Percentiles rank a stretch among this genome's conserved stretches.
These are phyloP conservation scores for Chrysoporthe cubensis DNA, from an alignment of 2,329 filamentous ascomycete species.

Conservation along the genomic window DNA sequence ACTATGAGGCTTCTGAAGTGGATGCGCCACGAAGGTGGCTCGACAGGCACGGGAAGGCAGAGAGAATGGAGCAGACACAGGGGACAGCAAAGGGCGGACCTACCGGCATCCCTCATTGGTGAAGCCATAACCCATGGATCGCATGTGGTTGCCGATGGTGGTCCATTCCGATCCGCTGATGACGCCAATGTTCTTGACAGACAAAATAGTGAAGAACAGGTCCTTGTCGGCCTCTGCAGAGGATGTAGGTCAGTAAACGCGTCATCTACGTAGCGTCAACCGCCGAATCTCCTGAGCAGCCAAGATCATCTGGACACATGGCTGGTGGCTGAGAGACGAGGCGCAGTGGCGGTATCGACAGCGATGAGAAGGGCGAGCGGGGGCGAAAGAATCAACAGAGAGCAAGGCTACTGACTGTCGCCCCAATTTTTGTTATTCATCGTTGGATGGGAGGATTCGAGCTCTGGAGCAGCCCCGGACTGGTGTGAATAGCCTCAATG, in stretches of 20 bases:
- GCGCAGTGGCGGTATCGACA: constrained; percentile 27
- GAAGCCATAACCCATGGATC: constrained; percentile 62
- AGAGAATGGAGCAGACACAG: constrained; percentile 8
- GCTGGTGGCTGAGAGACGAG: background rate
- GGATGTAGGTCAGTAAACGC: constrained; percentile 12
- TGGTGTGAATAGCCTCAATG: constrained; percentile 26
- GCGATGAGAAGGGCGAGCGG: background rate
- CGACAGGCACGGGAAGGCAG: constrained; percentile 10
- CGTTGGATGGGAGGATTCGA: constrained; percentile 6
- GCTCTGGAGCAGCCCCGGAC: constrained; percentile 11
- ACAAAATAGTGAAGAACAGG: constrained; percentile 65
- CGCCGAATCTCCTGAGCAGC: constrained; percentile 39
- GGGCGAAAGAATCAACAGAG: background rate
- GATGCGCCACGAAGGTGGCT: constrained; percentile 9
- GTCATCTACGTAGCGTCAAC: background rate
- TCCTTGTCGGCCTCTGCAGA: constrained; percentile 58
- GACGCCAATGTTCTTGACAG: constrained; percentile 65
- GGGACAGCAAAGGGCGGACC: constrained; percentile 38
- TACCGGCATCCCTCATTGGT: constrained; percentile 68
- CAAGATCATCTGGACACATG: background rate
- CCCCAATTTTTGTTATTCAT: constrained; percentile 31
- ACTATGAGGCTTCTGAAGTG: background rate
- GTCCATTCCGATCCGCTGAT: constrained; percentile 67
- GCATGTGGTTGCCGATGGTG: constrained; percentile 65
- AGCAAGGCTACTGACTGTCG: constrained; percentile 27